Base-by-base conservation (phyloP, 306 rosid species). In the Cicer yamashitae region DNA sequence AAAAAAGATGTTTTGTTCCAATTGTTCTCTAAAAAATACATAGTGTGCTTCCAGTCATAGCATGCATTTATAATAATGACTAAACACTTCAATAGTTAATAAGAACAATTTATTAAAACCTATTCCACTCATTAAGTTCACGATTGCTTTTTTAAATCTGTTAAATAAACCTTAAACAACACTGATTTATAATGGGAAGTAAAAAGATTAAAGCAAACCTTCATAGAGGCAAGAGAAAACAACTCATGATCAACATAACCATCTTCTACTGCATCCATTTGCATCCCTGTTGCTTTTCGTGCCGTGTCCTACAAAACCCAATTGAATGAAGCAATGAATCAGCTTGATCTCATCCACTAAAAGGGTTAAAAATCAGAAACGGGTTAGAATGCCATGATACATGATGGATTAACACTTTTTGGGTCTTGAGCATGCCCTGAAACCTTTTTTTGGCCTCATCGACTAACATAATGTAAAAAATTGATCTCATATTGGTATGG, bases 261-360 rank as follows among this genome's bases (percentile, higher is more conserved):
- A 62, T 92, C 99, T 63, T 90, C 96, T 60, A 84, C 20, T 62
- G 88, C 99, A 81, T 94, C 97, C 70, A 82, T 85, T 83, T 94
- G 96, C 91, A 78, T 86, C 75, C 98, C 97, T 11, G 90, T 87
- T 64, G 98, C 94, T 81, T 92, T 92, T 17, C 96, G 90, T 4
- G 80, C 87, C 88, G 89, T 94, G 65, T 94, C 97, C 99, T 94
- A 56, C 13, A 84, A 50, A 64, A 68, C 38, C 11, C 5, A 79
- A 74, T 80, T 9, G 65, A 80, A 18, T 65, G 64, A 56, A 61
- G 58, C 13, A 70, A 70, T n/a, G 25, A 77, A 73, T 81, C 60
- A 78, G 76, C 18, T 60, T 61, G 12, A 66, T 45, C 46, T 9
- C 60, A n/a, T 41, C 22, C 58, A 70, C 58, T 62, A 18, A 46